phyloP scores from a whole-genome alignment of 2,329 filamentous ascomycete genomes.

The Cercospora brassicicola region DNA sequence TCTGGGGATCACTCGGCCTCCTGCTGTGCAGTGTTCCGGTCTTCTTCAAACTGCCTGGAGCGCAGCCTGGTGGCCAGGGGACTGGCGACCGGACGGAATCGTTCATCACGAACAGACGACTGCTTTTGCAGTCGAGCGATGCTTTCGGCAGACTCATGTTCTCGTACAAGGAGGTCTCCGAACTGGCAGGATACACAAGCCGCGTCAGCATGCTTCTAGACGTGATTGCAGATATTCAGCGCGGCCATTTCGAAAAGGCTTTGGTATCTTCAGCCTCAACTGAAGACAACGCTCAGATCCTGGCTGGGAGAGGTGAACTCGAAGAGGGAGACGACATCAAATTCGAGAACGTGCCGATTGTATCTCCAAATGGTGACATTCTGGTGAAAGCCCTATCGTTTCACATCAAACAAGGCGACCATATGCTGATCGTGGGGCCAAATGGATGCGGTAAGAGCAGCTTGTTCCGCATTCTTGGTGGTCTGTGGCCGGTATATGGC shows the following conservation, averaged over 20 bases:
- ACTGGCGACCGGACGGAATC: slow-evolving; percentile 46
- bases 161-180: slow-evolving; percentile 95
- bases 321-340: slow-evolving; percentile 80
- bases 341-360: slow-evolving; percentile 88
- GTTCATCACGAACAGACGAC: slow-evolving; percentile 90
- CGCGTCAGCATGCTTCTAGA: slow-evolving; percentile 85
- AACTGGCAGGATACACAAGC: slow-evolving; percentile 91
- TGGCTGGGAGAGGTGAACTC: slow-evolving; percentile 77
- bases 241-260: slow-evolving; percentile 92
- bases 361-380: slow-evolving; percentile 94
- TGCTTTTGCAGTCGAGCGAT: slow-evolving; percentile 90
- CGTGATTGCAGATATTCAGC: slow-evolving; percentile 90
- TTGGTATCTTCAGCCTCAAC: slow-evolving; percentile 85
- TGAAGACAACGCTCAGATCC: slow-evolving; percentile 77
- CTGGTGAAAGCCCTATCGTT: slow-evolving; percentile 85
- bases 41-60: slow-evolving; percentile 70
- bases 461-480: slow-evolving; percentile 92
- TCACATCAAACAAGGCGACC: slow-evolving; percentile 79
- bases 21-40: slow-evolving; percentile 92
- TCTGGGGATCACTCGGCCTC: slow-evolving; percentile 92
- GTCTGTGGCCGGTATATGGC: slow-evolving; percentile 96
- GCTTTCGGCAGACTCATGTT: slow-evolving; percentile 97
- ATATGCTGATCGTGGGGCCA: slow-evolving; percentile 90
- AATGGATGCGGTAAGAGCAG: slow-evolving; percentile 98
- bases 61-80: slow-evolving; percentile 20